A percentile compares a stretch with the other conserved stretches of the same genome.
phyloP scores from a whole-genome alignment of 2,329 filamentous ascomycete genomes.

The Pseudogymnoascus sp. region DNA sequence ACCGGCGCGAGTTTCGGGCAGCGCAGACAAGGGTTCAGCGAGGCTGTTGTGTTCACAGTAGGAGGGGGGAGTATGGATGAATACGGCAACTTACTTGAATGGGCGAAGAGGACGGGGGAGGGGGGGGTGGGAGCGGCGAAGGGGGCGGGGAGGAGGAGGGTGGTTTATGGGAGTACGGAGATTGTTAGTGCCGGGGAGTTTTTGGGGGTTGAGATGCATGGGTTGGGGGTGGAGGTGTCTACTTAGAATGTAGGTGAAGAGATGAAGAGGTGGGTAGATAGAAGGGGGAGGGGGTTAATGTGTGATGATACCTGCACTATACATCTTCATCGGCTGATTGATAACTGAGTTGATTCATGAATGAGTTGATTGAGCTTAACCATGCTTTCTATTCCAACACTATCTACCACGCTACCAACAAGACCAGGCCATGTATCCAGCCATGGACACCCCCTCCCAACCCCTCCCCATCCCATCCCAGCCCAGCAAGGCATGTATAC shows the following conservation, averaged over 20 bases:
- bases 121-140: slow-evolving; percentile 32
- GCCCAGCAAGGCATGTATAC: not conserved
- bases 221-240: slow-evolving; percentile 45
- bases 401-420: not conserved
- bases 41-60: slow-evolving; percentile 88
- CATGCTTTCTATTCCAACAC: not conserved
- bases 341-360: no score
- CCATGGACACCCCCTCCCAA: not conserved
- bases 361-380: not conserved
- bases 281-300: not conserved
- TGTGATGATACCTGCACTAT: not conserved
- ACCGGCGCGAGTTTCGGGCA: slow-evolving; percentile 84
- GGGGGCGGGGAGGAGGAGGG: slow-evolving; percentile 62
- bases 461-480: not conserved
- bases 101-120: slow-evolving; percentile 68
- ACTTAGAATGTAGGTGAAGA: not conserved
- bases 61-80: slow-evolving; percentile 98
- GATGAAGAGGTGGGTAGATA: not conserved
- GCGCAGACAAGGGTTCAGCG: slow-evolving; percentile 76
- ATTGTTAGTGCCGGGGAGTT: slow-evolving; percentile 62
- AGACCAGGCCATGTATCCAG: not conserved
- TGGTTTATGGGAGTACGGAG: slow-evolving; percentile 93
- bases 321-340: not conserved
- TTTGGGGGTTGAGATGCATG: slow-evolving; percentile 53
- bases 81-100: slow-evolving; percentile 94